Base-by-base conservation (phyloP, 2,329 filamentous ascomycete genomes). In the Fusarium verticillioides region DNA sequence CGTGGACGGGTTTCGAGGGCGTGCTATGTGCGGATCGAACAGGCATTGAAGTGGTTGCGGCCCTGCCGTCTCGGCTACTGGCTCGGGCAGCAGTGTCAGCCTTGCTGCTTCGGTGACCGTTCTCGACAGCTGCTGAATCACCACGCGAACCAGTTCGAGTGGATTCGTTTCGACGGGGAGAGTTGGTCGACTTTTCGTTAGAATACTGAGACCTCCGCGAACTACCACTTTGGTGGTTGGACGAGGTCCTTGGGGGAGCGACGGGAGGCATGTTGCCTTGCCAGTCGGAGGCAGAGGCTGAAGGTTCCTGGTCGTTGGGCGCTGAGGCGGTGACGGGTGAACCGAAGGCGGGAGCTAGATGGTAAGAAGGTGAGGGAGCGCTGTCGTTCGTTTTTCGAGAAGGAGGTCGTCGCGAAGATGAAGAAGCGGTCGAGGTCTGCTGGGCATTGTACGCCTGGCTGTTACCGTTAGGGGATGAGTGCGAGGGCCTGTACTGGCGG, bases 161-260 rank as follows among this genome's bases (percentile, higher is more conserved):
- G 49, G 82, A 75, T 28, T 85, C 84, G 30, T 75, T 78, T 57
- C 84, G 83, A 61, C 83, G 82, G 5, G 86, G 82, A 9, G 86
- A 84, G 67, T 82, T 82, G 42, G 82, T 78, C 43, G 82, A 77
- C 68, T 84, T 85, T 53, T 88, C 86, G 76, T 80, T 83, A n/a
- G 84, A 76, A 60, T 86, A 83, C 21, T 84, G 79, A 42, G 81
- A 79, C 75, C 86, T 84, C 61, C 87, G 83, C 34, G 87, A 83
- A 73, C 79, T 83, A 21, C 84, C 79, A 75, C 79, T 75, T 70
- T 84, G 82, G 70, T 84, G 82, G 73, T 90, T 92, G 47, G 94
- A 96, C 19, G 95, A 97, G 12, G 93, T 95, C 78, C 95, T 90
- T 40, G 94, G 93, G 53, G 93, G 95, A 62, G 93, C 91, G 76